Evolutionary conservation across 1,284 basidiomycete species (phyloP).

Genomic region (Irpex sp.): DNA sequence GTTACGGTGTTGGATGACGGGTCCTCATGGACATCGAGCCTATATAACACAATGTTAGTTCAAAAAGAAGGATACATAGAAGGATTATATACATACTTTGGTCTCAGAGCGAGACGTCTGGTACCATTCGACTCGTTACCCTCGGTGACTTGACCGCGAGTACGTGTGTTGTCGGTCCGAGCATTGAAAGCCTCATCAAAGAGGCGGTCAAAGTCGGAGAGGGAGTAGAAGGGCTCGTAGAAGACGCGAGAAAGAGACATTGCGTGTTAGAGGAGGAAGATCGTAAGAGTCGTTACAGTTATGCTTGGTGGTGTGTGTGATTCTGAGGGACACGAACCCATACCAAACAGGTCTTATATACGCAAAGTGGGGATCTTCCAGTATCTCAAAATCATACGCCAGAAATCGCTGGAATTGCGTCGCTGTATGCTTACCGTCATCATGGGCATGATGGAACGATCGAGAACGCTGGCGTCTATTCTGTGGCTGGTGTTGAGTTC

Average conservation of each 20-base stretch:
- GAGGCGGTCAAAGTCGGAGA: slow-evolving; percentile 8
- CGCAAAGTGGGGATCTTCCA: background rate
- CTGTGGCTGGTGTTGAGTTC: background rate
- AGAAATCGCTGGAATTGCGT: background rate
- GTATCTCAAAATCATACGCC: background rate
- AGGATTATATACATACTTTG: background rate
- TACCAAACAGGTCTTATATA: background rate
- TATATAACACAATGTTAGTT: slow-evolving; percentile 13
- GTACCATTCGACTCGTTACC: background rate
- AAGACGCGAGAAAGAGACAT: slow-evolving; percentile 10
- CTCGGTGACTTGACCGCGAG: background rate
- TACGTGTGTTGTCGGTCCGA: background rate
- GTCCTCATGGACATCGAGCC: slow-evolving; percentile 45
- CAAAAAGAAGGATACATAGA: background rate
- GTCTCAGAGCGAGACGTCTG: slow-evolving; percentile 1
- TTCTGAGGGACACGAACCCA: background rate
- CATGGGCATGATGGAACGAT: background rate
- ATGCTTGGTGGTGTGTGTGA: background rate
- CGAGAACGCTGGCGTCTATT: background rate
- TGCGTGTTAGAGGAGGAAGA: background rate
- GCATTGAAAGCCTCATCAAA: slow-evolving; percentile 1
- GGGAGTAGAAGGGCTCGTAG: slow-evolving; percentile 11
- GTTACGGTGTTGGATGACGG: slow-evolving; percentile 35
- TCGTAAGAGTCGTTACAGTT: background rate
- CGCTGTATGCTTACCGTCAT: background rate